Conservation (phyloP, 768 basidiomycete species). For the Lentinus brumalis region DNA sequence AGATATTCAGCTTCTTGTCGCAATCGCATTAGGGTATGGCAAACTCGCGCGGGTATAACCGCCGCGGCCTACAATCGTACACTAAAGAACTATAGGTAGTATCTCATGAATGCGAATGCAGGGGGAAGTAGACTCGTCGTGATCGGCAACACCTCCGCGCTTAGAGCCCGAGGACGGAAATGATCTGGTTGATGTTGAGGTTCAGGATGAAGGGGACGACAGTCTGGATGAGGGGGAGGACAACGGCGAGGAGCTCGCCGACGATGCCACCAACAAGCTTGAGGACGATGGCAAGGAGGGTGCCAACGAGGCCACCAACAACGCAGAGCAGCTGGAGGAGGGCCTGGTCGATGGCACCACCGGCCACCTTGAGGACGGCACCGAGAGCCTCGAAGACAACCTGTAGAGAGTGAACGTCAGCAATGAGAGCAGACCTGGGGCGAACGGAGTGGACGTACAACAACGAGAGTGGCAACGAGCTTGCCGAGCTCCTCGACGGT, state of each 20-base stretch:
- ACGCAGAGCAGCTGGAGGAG: conserved; percentile 24
- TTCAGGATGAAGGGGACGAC: conserved; percentile 24
- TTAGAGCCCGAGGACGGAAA: conserved; percentile 29
- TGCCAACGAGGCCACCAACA: conserved; percentile 29
- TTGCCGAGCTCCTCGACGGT: conserved; percentile 30
- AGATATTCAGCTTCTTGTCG: neutral
- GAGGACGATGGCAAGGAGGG: conserved; percentile 27
- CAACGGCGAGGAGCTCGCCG: conserved; percentile 24
- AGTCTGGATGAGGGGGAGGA: conserved; percentile 26
- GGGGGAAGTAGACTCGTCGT: no score
- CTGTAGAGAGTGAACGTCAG: conserved; percentile 18
- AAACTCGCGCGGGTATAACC: conserved; percentile 12
- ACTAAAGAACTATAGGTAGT: neutral
- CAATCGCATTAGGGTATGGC: conserved; percentile 12
- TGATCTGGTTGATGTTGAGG: conserved; percentile 27
- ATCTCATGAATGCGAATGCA: neutral
- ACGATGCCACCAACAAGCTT: conserved; percentile 24
- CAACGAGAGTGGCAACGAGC: conserved; percentile 27
- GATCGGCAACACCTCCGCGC: neutral
- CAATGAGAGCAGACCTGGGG: neutral
- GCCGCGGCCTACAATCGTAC: conserved; percentile 10
- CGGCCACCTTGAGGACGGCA: conserved; percentile 25
- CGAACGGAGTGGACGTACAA: conserved; percentile 18
- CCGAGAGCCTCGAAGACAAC: conserved; percentile 31
- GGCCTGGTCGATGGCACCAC: conserved; percentile 7